A percentile compares a stretch with the other conserved stretches of the same genome.
Evolutionary conservation across 1,139 yeast species (phyloP).

Genomic region (Candida freyschussii): DNA sequence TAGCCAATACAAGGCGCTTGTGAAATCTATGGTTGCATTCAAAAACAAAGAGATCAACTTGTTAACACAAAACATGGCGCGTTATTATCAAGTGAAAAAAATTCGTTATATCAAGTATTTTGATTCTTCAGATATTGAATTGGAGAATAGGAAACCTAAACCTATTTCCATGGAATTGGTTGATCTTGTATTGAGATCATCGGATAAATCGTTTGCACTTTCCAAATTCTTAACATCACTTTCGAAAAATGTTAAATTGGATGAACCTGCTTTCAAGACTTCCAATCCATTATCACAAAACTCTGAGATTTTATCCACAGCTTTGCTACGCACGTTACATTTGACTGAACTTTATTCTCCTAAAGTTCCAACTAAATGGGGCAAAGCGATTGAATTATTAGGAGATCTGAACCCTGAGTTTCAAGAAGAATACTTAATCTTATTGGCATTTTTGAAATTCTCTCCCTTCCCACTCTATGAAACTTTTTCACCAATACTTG

Average conservation of each 20-base stretch:
- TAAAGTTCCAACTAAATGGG: constrained; percentile 48
- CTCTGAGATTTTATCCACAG: constrained; percentile 57
- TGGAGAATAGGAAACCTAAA: constrained; percentile 52
- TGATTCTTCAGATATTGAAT: constrained; percentile 41
- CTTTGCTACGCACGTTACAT: constrained; percentile 53
- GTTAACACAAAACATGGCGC: constrained; percentile 67
- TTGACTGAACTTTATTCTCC: constrained; percentile 45
- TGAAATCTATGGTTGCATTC: constrained; percentile 43
- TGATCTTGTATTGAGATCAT: constrained; percentile 33
- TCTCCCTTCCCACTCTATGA: constrained; percentile 35
- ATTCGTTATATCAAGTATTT: constrained; percentile 59
- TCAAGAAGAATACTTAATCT: constrained; percentile 37
- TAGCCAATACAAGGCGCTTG: constrained; percentile 52
- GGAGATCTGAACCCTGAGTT: constrained; percentile 26
- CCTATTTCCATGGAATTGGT: constrained; percentile 37
- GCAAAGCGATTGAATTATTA: constrained; percentile 41
- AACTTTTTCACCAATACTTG: constrained; percentile 28
- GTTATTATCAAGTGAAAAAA: constrained; percentile 80
- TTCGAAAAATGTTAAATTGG: constrained; percentile 31
- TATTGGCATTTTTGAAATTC: constrained; percentile 42
- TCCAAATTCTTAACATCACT: constrained; percentile 19
- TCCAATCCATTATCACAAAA: constrained; percentile 33
- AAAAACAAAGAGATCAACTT: constrained; percentile 63
- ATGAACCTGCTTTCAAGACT: constrained; percentile 32
- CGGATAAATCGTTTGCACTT: constrained; percentile 25